Base-by-base conservation (phyloP, 1,284 basidiomycete species). In the Leccinum subatratum region DNA sequence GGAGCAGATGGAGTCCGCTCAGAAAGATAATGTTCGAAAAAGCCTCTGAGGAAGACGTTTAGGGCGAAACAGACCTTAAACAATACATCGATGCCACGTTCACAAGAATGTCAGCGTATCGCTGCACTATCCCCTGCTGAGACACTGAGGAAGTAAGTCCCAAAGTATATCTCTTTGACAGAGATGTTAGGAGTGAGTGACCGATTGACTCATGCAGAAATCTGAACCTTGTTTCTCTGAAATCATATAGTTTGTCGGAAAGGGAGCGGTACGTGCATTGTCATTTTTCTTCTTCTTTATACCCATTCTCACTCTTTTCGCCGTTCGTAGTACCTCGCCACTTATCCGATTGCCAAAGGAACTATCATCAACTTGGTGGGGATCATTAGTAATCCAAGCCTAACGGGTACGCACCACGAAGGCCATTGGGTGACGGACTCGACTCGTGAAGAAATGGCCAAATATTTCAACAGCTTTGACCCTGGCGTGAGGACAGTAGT, bases 341-440 rank as follows among this genome's bases (percentile, higher is more conserved):
- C 77, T 4, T 85, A 83, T 72, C 81, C 81, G 0, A 77, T 85
- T 30, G 77, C 78, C 16, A 75, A 78, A 28, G 81, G 81, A 0
- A 73, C 72, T 6, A 64, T 79, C 20, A 73, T 85, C 68, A 85
- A 84, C 57, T 68, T 83, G 20, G 81, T 78, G 5, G 81, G 78
- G 3, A 77, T 79, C 22, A 67, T 74, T 14, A 72, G 76, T 6
- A 72, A 78, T n/a, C 77, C 77, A 20, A 75, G 75, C 14, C 72
- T 74, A 28, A 78, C 78, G 62, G 77, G 76, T 30, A 77, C 77
- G 0, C 64, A 66, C 6, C 77, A 78, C 63, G 71, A 79, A 22
- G 78, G 78, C 7, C 75, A 75, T 8, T 80, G 77, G 76, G 79
- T 81, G 6, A 66, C 72, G 12, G 69, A 78, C 16, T 77, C 58